Evolutionary conservation across 2,329 filamentous ascomycete species (phyloP), one percentile per base, ranked within the genome.

Genomic region (Calonectria pseudoturangicola): DNA sequence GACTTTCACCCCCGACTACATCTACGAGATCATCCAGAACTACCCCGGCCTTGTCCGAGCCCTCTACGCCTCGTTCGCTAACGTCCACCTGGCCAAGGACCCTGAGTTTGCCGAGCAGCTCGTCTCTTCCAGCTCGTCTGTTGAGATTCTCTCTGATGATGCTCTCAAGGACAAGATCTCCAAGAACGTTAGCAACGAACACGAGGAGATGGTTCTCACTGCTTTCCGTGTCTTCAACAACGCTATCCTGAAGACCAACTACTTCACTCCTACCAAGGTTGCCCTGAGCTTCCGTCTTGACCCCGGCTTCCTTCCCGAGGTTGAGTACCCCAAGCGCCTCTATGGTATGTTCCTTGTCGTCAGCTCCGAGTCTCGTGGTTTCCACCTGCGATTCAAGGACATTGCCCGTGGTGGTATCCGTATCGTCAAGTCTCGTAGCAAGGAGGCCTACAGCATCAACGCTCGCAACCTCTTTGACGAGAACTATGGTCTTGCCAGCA

Each of bases 321-420:
- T 96, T 66, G 97, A 99, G 85, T 99, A 99, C 84, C 94, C 97
- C 54, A 95, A 96, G 84, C 95, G 93, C 8, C 89, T 99, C 10
- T 99, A 97, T 80, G 97, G 97, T 76, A 99, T 99, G 97, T 99
- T 99, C 89, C 89, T 99, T 65, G 94, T 99, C 76, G 98, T 99
- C 84, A 95, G 95, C 80, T 96, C 97, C 13, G 97, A 99, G 86
- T 98, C 97, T 81, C 93, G 97, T 76, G 97, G 97, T 43, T 99
- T 99, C 89, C 97, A 99, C 84, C 91, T 99, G 18, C 95, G 97
- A 51, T 99, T 99, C 92, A 93, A 96, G 80, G 97, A 99, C 81
- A 98, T 99, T 81, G 94, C 97, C 65, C 95, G 97, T 82, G 97
- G 97, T 77, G 97, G 97, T 84, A 99, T 99, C 80, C 95, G 97